A percentile compares a stretch with the other conserved stretches of the same genome.
Conservation (phyloP, 192 early-diverging fungal genomes). For the Rhizophagus sp. region DNA sequence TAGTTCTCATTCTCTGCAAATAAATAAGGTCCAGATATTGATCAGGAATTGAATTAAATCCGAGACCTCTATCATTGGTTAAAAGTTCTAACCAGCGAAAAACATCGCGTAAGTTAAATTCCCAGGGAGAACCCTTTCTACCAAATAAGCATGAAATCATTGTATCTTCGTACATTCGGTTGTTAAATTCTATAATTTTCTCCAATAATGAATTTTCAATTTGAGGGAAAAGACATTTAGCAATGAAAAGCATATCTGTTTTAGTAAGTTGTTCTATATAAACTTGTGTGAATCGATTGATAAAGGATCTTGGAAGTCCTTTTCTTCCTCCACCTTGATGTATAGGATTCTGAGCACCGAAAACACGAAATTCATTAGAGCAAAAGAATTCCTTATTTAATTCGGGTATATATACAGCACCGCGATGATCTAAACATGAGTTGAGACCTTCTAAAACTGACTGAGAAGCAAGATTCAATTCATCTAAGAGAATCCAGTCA, state of each 20-base stretch:
- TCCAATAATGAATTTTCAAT: conserved; percentile 48
- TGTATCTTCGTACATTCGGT: conserved; percentile 80
- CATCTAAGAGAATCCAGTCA: conserved; percentile 97
- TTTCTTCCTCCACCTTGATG: conserved; percentile 97
- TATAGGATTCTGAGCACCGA: conserved; percentile 97
- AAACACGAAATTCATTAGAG: conserved; percentile 82
- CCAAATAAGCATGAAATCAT: conserved; percentile 77
- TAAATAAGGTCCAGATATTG: conserved; percentile 84
- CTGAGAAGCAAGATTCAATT: conserved; percentile 98
- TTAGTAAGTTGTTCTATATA: conserved; percentile 82
- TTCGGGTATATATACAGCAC: conserved; percentile 94
- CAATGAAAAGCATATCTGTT: conserved; percentile 82
- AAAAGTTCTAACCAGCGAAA: conserved; percentile 90
- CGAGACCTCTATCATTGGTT: conserved; percentile 45
- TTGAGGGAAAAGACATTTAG: conserved; percentile 53
- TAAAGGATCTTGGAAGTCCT: conserved; percentile 95
- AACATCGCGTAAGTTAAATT: conserved; percentile 98
- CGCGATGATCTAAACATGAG: conserved; percentile 97
- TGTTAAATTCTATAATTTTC: conserved; percentile 82
- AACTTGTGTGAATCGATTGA: conserved; percentile 96
- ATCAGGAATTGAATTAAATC: conserved; percentile 53
- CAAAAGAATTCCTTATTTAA: conserved; percentile 86
- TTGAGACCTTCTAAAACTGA: conserved; percentile 98
- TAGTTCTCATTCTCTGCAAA: conserved; percentile 85
- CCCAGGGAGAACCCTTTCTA: conserved; percentile 87